A percentile compares a stretch with the other conserved stretches of the same genome.
These are phyloP conservation scores for Phytopythium chamaehyphon DNA, from an alignment of 352 stramenopile genomes.

Conservation along the genomic window DNA sequence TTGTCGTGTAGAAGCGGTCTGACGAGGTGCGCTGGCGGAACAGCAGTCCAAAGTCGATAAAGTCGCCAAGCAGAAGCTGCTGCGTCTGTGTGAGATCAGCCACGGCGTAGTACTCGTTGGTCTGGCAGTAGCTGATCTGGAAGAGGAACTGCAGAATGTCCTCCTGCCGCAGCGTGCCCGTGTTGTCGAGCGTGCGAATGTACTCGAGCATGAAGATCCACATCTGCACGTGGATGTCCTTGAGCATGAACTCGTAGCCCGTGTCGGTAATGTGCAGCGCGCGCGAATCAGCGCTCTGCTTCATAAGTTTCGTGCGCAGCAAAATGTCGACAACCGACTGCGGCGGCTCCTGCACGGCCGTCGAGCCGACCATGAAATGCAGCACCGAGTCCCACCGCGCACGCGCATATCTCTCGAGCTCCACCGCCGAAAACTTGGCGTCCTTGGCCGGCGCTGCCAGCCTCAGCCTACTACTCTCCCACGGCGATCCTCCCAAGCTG, in stretches of 20 bases:
- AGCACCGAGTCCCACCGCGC: slow-evolving; percentile 65
- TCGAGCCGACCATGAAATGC: slow-evolving; percentile 76
- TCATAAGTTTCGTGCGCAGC: slow-evolving; percentile 64
- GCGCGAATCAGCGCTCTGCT: slow-evolving; percentile 52
- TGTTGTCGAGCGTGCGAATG: slow-evolving; percentile 80
- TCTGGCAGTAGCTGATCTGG: slow-evolving; percentile 88
- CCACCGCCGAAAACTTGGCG: slow-evolving; percentile 38
- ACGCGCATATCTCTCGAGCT: slow-evolving; percentile 60
- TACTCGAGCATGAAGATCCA: slow-evolving; percentile 91
- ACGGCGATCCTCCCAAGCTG: slow-evolving; percentile 66
- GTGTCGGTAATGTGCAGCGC: slow-evolving; percentile 85
- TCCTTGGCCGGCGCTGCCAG: slow-evolving; percentile 28
- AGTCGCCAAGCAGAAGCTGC: slow-evolving; percentile 72
- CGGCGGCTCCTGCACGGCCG: slow-evolving; percentile 56
- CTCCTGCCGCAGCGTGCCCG: slow-evolving; percentile 67
- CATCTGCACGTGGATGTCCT: slow-evolving; percentile 90
- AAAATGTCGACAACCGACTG: slow-evolving; percentile 72
- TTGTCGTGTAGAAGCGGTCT: slow-evolving; percentile 87
- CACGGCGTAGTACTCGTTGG: slow-evolving; percentile 80
- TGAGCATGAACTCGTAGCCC: slow-evolving; percentile 91
- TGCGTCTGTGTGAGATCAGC: slow-evolving; percentile 73
- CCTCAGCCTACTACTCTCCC: slow-evolving; percentile 48
- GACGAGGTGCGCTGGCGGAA: slow-evolving; percentile 56
- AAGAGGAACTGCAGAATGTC: slow-evolving; percentile 89
- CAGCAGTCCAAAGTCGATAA: slow-evolving; percentile 85